Evolutionary conservation across 2,329 filamentous ascomycete species (phyloP).

Genomic region (Penicillium sp.): DNA sequence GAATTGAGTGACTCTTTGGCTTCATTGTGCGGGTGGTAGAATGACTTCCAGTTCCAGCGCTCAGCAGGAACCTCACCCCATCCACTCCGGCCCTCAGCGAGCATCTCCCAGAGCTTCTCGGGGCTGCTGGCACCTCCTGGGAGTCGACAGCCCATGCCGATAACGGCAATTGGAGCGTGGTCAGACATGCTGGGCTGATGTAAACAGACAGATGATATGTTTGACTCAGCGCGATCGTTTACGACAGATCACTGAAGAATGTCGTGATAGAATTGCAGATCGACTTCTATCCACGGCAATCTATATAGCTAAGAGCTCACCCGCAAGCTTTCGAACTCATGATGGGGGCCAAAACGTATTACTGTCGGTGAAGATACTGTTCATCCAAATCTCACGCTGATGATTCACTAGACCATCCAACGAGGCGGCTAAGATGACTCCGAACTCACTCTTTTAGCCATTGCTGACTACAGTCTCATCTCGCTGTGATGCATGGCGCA

Average conservation of each 20-base stretch:
- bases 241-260: conserved; percentile 6
- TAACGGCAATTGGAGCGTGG: conserved; percentile 6
- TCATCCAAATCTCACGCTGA: neutral
- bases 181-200: conserved; percentile 3
- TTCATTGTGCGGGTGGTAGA: conserved; percentile 24
- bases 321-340: neutral
- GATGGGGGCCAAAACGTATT: neutral
- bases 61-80: conserved; percentile 26
- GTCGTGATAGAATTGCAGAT: neutral
- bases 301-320: neutral
- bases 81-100: conserved; percentile 19
- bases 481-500: neutral
- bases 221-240: neutral
- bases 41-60: conserved; percentile 28
- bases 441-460: neutral
- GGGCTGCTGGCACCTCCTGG: conserved; percentile 5
- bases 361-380: neutral
- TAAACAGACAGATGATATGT: neutral
- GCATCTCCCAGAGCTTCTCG: conserved; percentile 8
- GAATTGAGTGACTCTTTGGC: conserved; percentile 5
- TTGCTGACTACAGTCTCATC: neutral
- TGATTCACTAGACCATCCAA: neutral
- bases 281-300: neutral
- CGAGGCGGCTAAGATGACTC: neutral
- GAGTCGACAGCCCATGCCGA: conserved; percentile 5